Conservation (phyloP, 208 protist genomes). For the Entamoeba invadens region DNA sequence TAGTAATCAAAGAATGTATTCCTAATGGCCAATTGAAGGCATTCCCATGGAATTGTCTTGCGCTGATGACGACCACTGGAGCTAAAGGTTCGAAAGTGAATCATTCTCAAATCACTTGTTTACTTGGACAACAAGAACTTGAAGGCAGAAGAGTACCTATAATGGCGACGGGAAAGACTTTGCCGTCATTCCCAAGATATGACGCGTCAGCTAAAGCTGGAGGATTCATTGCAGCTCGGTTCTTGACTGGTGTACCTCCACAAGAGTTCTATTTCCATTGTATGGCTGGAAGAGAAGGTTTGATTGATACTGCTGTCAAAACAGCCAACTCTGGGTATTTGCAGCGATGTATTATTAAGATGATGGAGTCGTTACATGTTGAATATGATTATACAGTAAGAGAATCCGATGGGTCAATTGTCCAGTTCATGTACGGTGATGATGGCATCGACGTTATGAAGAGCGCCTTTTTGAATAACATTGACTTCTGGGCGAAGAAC, state of each 20-base stretch:
- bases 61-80: conserved; percentile 88
- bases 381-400: conserved; percentile 37
- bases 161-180: conserved; percentile 84
- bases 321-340: conserved; percentile 85
- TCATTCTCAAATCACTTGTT: conserved; percentile 81
- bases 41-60: conserved; percentile 88
- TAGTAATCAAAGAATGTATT: conserved; percentile 52
- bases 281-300: conserved; percentile 96
- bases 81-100: conserved; percentile 96
- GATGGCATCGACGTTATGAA: conserved; percentile 83
- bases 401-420: conserved; percentile 32
- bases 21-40: conserved; percentile 53
- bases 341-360: conserved; percentile 34
- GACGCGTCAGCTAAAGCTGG: conserved; percentile 13
- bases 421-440: conserved; percentile 84
- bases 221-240: conserved; percentile 54
- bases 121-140: conserved; percentile 87
- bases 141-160: conserved; percentile 80
- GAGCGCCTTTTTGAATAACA: conserved; percentile 65
- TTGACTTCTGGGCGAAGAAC: conserved; percentile 59
- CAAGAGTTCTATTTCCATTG: conserved; percentile 96
- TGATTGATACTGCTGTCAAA: conserved; percentile 99
- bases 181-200: conserved; percentile 52
- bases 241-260: conserved; percentile 93
- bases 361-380: conserved; percentile 36